Conservation (phyloP, 768 basidiomycete species). For the Mycena chlorophos region DNA sequence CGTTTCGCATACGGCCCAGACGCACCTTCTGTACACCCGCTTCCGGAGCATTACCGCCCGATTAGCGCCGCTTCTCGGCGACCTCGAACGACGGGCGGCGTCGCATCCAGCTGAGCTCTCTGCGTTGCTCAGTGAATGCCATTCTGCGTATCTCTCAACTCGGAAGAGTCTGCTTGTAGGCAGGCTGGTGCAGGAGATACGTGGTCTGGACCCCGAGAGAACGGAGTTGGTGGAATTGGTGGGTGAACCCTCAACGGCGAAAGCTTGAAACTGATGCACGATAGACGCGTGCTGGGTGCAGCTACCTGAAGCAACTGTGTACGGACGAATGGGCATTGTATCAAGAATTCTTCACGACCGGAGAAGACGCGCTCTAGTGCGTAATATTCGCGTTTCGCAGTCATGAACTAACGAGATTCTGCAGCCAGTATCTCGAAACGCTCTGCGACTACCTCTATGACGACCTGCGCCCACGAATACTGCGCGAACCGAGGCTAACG, state of each 20-base stretch:
- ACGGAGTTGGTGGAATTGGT: slow-evolving; percentile 91
- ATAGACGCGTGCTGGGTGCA: slow-evolving; percentile 88
- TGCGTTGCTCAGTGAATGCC: slow-evolving; percentile 82
- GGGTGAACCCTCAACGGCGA: slow-evolving; percentile 15
- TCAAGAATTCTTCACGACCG: slow-evolving; percentile 83
- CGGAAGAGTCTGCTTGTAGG: slow-evolving; percentile 73
- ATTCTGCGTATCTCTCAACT: slow-evolving; percentile 75
- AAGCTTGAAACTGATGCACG: background rate
- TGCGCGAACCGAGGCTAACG: slow-evolving; percentile 86
- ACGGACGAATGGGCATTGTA: slow-evolving; percentile 87
- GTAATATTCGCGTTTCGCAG: slow-evolving; percentile 17
- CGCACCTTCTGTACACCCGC: slow-evolving; percentile 87
- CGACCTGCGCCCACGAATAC: slow-evolving; percentile 89
- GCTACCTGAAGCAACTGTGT: slow-evolving; percentile 89
- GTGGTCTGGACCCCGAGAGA: slow-evolving; percentile 71
- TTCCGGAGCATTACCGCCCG: slow-evolving; percentile 73
- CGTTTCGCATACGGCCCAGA: slow-evolving; percentile 76
- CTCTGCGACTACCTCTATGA: slow-evolving; percentile 95
- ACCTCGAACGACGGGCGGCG: slow-evolving; percentile 78
- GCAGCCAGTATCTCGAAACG: slow-evolving; percentile 83
- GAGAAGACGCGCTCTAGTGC: slow-evolving; percentile 63
- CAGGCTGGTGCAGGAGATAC: slow-evolving; percentile 79
- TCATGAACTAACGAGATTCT: background rate
- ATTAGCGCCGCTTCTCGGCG: slow-evolving; percentile 75
- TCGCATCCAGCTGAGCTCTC: slow-evolving; percentile 84